Evolutionary conservation across 2,329 filamentous ascomycete species (phyloP).

Genomic region (Emmonsiellopsis sp.): DNA sequence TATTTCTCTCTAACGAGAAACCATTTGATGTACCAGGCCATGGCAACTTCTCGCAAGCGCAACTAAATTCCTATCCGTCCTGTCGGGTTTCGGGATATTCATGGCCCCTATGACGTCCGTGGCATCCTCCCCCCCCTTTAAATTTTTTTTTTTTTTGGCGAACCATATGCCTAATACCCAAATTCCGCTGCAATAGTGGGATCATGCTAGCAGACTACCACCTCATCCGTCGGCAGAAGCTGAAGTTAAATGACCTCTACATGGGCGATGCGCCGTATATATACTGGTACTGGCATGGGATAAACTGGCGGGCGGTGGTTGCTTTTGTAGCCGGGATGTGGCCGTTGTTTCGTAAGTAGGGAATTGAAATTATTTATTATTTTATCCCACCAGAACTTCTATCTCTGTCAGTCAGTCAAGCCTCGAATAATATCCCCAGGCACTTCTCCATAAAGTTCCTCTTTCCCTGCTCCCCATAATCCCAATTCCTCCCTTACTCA

Average conservation of each 20-base stretch:
- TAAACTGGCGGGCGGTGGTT: conserved; percentile 17
- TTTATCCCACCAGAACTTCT: not conserved
- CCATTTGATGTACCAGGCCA: conserved; percentile 7
- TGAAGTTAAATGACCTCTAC: conserved; percentile 36
- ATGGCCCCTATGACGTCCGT: conserved; percentile 33
- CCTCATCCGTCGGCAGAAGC: conserved; percentile 25
- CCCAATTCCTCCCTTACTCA: too few relatives aligned
- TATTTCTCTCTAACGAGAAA: not conserved
- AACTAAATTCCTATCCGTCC: conserved; percentile 21
- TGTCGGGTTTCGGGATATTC: conserved; percentile 37
- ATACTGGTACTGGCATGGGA: conserved; percentile 18
- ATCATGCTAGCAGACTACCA: conserved; percentile 40
- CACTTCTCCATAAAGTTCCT: too few relatives aligned
- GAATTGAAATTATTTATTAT: not conserved
- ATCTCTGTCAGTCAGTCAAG: not conserved
- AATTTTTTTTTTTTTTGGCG: not conserved
- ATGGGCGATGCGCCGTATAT: conserved; percentile 21
- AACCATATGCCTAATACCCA: not conserved
- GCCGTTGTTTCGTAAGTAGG: conserved; percentile 5
- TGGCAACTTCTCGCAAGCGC: conserved; percentile 35
- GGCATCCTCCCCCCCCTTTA: too few relatives aligned
- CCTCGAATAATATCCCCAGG: too few relatives aligned
- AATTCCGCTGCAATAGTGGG: conserved; percentile 15
- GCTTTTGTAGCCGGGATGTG: conserved; percentile 5
- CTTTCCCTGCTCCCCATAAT: too few relatives aligned